A percentile compares a stretch with the other conserved stretches of the same genome.
Evolutionary conservation across 2,329 filamentous ascomycete species (phyloP).

Genomic region (Curvularia sp.): DNA sequence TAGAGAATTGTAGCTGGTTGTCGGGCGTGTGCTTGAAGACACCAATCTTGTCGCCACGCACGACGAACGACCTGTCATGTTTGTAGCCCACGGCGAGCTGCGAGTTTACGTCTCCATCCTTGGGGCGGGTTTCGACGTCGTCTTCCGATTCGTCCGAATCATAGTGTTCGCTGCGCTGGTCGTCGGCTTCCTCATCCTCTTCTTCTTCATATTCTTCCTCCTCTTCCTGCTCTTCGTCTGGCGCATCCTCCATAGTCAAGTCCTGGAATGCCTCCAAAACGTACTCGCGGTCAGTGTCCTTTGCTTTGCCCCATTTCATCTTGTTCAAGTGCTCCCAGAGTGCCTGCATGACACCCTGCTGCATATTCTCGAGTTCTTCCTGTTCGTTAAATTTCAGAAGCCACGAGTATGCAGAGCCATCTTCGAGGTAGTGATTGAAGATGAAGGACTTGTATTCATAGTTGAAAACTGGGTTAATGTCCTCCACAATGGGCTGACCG

Average conservation of each 20-base stretch:
- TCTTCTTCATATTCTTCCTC: constrained; percentile 66
- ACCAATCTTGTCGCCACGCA: constrained; percentile 96
- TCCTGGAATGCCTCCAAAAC: constrained; percentile 96
- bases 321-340: constrained; percentile 97
- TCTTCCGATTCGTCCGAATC: constrained; percentile 82
- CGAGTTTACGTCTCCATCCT: constrained; percentile 87
- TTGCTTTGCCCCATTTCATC: constrained; percentile 90
- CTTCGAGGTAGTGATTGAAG: constrained; percentile 92
- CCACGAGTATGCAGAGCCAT: constrained; percentile 95
- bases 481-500: constrained; percentile 81
- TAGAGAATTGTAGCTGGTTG: constrained; percentile 93
- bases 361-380: constrained; percentile 80
- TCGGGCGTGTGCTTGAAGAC: constrained; percentile 96
- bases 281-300: constrained; percentile 91
- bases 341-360: constrained; percentile 92
- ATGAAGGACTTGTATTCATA: constrained; percentile 99
- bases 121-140: constrained; percentile 69
- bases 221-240: constrained; percentile 61
- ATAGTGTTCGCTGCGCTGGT: constrained; percentile 74
- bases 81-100: constrained; percentile 96
- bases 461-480: constrained; percentile 98
- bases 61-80: constrained; percentile 94
- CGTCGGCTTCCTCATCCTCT: constrained; percentile 68
- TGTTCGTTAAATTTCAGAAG: constrained; percentile 90
- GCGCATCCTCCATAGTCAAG: constrained; percentile 84